Evolutionary conservation across 1,284 basidiomycete genomes (phyloP), one percentile per base, ranked within the genome.

Genomic region (Ganoderma boninense): DNA sequence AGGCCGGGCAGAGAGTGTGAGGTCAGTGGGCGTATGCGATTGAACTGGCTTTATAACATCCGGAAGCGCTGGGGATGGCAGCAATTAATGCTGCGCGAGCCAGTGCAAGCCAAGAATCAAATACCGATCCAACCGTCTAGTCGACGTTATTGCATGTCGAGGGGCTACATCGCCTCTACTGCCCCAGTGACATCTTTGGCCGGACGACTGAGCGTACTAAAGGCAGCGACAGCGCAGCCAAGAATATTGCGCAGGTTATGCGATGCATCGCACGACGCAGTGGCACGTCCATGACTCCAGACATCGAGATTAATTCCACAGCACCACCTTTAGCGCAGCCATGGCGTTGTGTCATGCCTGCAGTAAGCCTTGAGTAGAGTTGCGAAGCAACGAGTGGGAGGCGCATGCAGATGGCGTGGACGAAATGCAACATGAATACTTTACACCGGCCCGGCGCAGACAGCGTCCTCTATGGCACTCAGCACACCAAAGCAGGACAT

Each of bases 391-490:
- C 14, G 18, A 20, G 20, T 11, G 23, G n/a, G 26, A 49, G 29
- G 44, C 26, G 35, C 62, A 64, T 35, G 44, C 32, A 64, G 43
- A 29, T 46, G 56, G 20, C 26, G 43, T 46, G 26, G 8, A 40
- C 7, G 29, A 29, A 63, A 49, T 40, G 46, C 65, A 49, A 66
- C 62, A 60, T 59, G 26, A 57, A 56, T 68, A 64, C n/a, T 64
- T 64, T 68, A 68, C 67, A 64, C 20, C 56, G 67, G 62, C 67
- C 20, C 56, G 62, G 62, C 67, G 67, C 67, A n/a, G 26, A 26
- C 49, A 64, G 67, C 67, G 67, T 64, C 62, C 67, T 68, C 62
- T 68, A 68, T 59, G 38, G 52, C 62, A 64, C 38, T 44, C 38
- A 64, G 64, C 43, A 64, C 32, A 35, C 49, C 20, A 29, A 14